Conservation (phyloP, 1,139 yeast species). For the Suhomyces coccinellae region DNA sequence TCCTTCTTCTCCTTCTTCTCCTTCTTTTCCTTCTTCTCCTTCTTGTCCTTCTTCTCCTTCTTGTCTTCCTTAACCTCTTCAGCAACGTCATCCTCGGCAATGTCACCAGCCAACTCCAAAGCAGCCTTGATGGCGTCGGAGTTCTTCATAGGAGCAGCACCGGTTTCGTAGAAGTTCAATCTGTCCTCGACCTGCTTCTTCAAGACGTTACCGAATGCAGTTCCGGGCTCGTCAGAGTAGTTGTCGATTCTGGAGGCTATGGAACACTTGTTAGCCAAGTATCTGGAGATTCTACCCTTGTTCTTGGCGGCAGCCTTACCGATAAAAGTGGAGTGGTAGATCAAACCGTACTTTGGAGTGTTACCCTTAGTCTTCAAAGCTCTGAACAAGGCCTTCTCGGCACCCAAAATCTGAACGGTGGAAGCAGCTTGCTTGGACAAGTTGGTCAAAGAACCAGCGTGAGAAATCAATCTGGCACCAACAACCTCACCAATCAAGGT, state of each 20-base stretch:
- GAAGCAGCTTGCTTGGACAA: constrained; percentile 98
- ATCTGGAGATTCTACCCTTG: constrained; percentile 98
- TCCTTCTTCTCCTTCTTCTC: constrained; percentile 57
- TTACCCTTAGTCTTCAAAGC: constrained; percentile 98
- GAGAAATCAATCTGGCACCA: constrained; percentile 97
- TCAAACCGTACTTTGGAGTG: constrained; percentile 97
- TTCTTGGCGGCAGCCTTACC: constrained; percentile 98
- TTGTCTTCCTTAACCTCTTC: constrained; percentile 36
- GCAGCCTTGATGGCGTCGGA: constrained; percentile 93
- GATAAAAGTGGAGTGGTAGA: constrained; percentile 94
- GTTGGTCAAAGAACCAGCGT: constrained; percentile 92
- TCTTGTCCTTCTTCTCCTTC: constrained; percentile 55
- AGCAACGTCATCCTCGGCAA: constrained; percentile 30
- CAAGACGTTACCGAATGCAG: constrained; percentile 85
- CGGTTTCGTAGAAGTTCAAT: constrained; percentile 92
- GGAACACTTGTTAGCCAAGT: constrained; percentile 97
- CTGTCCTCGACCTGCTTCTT: constrained; percentile 98
- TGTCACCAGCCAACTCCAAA: constrained; percentile 60
- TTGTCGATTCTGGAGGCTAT: constrained; percentile 98
- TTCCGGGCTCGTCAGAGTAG: constrained; percentile 83
- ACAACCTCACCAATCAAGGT: constrained; percentile 96
- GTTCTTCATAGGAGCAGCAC: constrained; percentile 95
- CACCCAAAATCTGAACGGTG: constrained; percentile 97
- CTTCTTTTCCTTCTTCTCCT: constrained; percentile 57
- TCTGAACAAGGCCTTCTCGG: constrained; percentile 98